phyloP scores from a whole-genome alignment of 495 filamentous ascomycete species.

The Aspergillus bertholletiae region DNA sequence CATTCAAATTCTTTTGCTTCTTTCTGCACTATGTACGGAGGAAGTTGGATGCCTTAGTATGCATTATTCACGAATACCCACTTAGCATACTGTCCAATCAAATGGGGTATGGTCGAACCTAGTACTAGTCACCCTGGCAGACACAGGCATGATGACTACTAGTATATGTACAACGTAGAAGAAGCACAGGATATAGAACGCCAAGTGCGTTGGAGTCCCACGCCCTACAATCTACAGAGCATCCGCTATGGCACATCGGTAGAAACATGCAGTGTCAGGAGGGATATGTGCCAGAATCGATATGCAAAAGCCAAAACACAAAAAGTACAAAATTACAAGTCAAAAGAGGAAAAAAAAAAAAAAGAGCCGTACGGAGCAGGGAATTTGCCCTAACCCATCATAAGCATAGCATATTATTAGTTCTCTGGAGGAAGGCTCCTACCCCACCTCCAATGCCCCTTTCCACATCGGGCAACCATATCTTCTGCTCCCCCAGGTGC shows the following conservation, averaged over 20 bases:
- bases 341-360: background rate
- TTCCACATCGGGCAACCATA: constrained; percentile 7
- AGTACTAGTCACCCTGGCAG: background rate
- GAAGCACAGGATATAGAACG: background rate
- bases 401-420: constrained; percentile 11
- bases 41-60: background rate
- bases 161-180: background rate
- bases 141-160: background rate
- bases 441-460: constrained; percentile 4
- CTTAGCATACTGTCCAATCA: background rate
- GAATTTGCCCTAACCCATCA: constrained; percentile 1
- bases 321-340: background rate
- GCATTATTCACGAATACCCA: background rate
- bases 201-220: background rate
- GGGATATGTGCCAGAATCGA: no score
- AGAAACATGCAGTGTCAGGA: background rate
- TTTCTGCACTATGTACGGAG: background rate
- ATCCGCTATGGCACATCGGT: background rate
- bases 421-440: background rate
- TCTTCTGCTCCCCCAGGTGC: constrained; percentile 7
- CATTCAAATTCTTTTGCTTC: background rate
- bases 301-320: background rate
- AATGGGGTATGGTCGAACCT: background rate
- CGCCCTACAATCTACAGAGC: background rate
- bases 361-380: background rate